Conservation (phyloP, 2,329 filamentous ascomycete species). For the Trichoderma lentiforme region DNA sequence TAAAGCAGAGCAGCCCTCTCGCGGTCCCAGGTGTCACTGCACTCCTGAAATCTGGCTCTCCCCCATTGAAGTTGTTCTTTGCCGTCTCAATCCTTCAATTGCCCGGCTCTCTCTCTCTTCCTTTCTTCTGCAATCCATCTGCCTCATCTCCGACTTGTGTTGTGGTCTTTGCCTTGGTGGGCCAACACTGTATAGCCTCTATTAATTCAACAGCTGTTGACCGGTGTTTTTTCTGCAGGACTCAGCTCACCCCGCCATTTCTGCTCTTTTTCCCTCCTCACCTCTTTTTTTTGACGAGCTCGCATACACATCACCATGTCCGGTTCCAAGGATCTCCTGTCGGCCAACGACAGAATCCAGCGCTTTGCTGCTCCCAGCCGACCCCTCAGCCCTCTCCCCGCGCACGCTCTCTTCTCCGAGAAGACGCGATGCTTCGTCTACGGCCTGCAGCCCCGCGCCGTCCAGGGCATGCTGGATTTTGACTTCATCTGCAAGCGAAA, state of each 20-base stretch:
- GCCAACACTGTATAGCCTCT: slow-evolving; percentile 1
- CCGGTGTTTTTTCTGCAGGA: slow-evolving; percentile 23
- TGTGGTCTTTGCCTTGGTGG: slow-evolving; percentile 10
- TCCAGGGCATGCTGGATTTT: slow-evolving; percentile 95
- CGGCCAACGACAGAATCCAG: slow-evolving; percentile 98
- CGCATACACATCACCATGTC: slow-evolving; percentile 44
- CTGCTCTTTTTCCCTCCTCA: slow-evolving; percentile 23
- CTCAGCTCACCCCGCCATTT: slow-evolving; percentile 10
- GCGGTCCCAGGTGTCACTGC: slow-evolving; percentile 19
- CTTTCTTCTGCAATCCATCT: slow-evolving; percentile 9
- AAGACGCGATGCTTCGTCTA: slow-evolving; percentile 99
- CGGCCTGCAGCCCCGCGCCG: slow-evolving; percentile 92
- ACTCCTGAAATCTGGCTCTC: slow-evolving; percentile 29
- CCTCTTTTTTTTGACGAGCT: slow-evolving; percentile 23
- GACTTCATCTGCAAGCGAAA: slow-evolving; percentile 99
- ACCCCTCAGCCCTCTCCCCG: slow-evolving; percentile 81
- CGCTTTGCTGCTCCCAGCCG: slow-evolving; percentile 92
- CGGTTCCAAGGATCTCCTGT: slow-evolving; percentile 52
- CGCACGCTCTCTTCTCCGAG: slow-evolving; percentile 93
- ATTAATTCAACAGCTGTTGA: slow-evolving; percentile 22
- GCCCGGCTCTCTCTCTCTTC: slow-evolving; percentile 4
- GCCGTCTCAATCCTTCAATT: slow-evolving; percentile 18
- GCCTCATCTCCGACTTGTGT: not conserved
- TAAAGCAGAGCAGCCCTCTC: slow-evolving; percentile 7
- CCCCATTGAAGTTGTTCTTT: slow-evolving; percentile 16